Conservation (phyloP, 371 early-diverging fungal genomes). For the Blakeslea trispora region DNA sequence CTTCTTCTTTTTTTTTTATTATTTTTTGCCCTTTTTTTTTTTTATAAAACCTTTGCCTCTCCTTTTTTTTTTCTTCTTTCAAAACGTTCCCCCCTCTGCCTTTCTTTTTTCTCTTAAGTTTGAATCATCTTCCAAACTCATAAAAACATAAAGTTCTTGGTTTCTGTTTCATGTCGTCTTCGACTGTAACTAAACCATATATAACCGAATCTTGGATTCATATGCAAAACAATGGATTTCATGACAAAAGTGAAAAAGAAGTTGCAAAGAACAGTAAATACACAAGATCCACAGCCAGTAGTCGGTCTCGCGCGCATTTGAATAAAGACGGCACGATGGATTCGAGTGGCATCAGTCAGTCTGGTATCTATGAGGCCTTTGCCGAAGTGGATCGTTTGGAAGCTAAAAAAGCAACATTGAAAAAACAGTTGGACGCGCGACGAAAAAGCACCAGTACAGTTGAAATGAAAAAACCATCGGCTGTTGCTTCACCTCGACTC, state of each 20-base stretch:
- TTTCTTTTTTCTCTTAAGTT: neutral
- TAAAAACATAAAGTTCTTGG: conserved; percentile 3
- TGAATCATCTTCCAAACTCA: neutral
- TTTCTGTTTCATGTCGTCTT: conserved; percentile 42
- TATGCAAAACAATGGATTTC: conserved; percentile 43
- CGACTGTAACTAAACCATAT: conserved; percentile 43
- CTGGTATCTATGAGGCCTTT: conserved; percentile 35
- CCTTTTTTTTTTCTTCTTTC: neutral
- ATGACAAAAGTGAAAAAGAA: conserved; percentile 15
- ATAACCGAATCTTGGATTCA: conserved; percentile 46
- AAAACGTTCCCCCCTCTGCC: neutral
- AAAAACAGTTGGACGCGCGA: conserved; percentile 4
- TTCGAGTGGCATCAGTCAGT: conserved; percentile 37
- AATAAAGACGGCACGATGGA: conserved; percentile 12
- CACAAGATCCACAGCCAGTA: conserved; percentile 18
- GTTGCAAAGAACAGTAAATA: conserved; percentile 13
- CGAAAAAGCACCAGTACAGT: conserved; percentile 21
- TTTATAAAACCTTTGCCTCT: neutral
- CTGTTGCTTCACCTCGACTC: neutral
- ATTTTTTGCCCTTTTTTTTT: neutral
- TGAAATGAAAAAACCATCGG: conserved; percentile 1
- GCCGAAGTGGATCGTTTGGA: conserved; percentile 25
- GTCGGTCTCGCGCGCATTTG: conserved; percentile 17
- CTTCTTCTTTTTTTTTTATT: neutral
- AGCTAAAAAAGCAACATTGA: conserved; percentile 5